phyloP scores from a whole-genome alignment of 352 stramenopile genomes.

The Globisporangium nodosum region DNA sequence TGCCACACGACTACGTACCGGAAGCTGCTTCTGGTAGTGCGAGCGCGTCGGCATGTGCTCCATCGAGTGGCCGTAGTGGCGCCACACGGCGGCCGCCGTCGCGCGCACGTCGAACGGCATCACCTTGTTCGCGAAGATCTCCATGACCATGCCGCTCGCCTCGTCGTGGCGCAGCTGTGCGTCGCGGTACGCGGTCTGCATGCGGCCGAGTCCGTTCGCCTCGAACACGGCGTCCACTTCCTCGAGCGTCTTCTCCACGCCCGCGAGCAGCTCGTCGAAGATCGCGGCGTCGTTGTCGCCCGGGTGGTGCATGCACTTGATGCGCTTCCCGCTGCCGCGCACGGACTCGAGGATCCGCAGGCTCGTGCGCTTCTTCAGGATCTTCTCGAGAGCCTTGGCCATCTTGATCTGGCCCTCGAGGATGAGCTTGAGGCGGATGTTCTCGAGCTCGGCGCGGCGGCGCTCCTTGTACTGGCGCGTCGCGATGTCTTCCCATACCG shows the following conservation, averaged over 20 bases:
- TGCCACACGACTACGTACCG: conserved; percentile 17
- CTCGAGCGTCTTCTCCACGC: conserved; percentile 30
- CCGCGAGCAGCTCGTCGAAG: conserved; percentile 37
- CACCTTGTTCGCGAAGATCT: conserved; percentile 56
- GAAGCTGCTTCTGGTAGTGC: conserved; percentile 47
- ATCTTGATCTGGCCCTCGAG: conserved; percentile 49
- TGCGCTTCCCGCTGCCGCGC: conserved; percentile 23
- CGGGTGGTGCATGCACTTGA: conserved; percentile 12
- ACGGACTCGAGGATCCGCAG: conserved; percentile 43
- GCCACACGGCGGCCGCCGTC: conserved; percentile 38
- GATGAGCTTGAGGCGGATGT: conserved; percentile 46
- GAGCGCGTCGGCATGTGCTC: conserved; percentile 50
- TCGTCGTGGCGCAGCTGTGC: conserved; percentile 39
- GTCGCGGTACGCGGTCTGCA: conserved; percentile 45
- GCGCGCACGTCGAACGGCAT: conserved; percentile 41
- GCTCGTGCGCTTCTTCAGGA: conserved; percentile 48
- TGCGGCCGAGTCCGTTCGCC: conserved; percentile 35
- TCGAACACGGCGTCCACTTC: conserved; percentile 50
- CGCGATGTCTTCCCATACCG: conserved; percentile 50
- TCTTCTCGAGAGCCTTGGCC: conserved; percentile 44
- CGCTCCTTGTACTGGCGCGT: conserved; percentile 44
- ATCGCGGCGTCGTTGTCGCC: conserved; percentile 40
- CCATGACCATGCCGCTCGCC: conserved; percentile 33
- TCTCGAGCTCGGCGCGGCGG: conserved; percentile 43
- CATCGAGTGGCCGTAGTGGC: conserved; percentile 52